Conservation (phyloP, 257 asterid genomes). For the Petunia secreta region DNA sequence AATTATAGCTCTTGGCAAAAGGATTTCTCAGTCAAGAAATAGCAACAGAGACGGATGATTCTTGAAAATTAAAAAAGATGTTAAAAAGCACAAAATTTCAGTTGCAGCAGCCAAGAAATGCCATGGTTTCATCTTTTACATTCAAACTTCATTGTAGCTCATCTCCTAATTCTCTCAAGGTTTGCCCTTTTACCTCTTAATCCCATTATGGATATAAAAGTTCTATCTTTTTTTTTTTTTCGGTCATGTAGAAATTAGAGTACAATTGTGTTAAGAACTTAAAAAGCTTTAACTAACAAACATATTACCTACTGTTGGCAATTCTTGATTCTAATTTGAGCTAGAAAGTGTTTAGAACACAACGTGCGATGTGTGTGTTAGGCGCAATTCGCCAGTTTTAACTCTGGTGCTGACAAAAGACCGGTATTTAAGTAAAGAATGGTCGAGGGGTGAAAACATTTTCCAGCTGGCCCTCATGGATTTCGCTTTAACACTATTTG, state of each 20-base stretch:
- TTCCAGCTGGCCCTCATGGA: too few species aligned
- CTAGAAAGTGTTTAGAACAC: too few species aligned
- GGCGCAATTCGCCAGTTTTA: too few species aligned
- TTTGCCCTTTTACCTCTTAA: not conserved
- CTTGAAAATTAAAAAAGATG: slow-evolving; percentile 11
- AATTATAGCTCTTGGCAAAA: too few species aligned
- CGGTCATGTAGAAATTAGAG: not conserved
- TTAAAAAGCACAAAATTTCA: slow-evolving; percentile 17
- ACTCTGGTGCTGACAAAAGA: too few species aligned
- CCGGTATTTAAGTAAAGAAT: too few species aligned
- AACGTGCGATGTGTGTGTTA: too few species aligned
- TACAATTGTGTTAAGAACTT: not conserved
- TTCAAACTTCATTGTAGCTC: not conserved
- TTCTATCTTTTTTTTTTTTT: not conserved
- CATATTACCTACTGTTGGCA: not conserved
- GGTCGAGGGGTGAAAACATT: too few species aligned
- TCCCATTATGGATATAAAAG: not conserved
- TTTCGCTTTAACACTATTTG: not conserved
- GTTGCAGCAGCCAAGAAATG: not conserved
- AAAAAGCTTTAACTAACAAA: not conserved
- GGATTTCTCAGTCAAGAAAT: not conserved
- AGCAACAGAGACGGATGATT: not conserved
- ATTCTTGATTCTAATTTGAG: not conserved
- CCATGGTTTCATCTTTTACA: not conserved
- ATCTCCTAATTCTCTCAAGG: slow-evolving; percentile 1